Percentiles rank a stretch among this genome's conserved stretches.
Conservation (phyloP, 768 basidiomycete species). For the Gloeopeniophorella convolvens region DNA sequence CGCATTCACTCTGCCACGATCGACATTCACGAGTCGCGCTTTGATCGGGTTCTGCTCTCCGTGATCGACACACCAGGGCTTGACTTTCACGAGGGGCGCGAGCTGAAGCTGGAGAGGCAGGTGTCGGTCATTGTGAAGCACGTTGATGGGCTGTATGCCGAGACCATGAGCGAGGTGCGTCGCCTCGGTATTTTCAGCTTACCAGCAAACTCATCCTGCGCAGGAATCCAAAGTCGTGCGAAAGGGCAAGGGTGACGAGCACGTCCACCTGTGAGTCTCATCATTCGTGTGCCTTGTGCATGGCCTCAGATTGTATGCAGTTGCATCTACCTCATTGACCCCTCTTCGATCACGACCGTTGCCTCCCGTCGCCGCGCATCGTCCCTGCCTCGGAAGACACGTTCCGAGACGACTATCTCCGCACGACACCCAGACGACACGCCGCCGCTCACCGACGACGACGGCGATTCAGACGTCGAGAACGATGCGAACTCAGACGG, state of each 20-base stretch:
- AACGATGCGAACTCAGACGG: conserved; percentile 44
- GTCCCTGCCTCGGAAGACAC: conserved; percentile 45
- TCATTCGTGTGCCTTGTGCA: not conserved
- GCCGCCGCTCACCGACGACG: conserved; percentile 33
- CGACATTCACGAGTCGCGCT: conserved; percentile 80
- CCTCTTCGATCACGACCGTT: conserved; percentile 56
- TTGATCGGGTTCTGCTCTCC: conserved; percentile 70
- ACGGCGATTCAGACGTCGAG: conserved; percentile 42
- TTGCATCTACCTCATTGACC: conserved; percentile 83
- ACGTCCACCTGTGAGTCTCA: conserved; percentile 72
- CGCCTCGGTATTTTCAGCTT: not conserved
- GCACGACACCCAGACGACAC: conserved; percentile 47
- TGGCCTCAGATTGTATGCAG: conserved; percentile 31
- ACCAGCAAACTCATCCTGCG: not conserved
- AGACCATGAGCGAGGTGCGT: conserved; percentile 80
- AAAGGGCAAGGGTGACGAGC: conserved; percentile 83
- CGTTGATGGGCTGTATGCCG: conserved; percentile 73
- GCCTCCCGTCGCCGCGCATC: conserved; percentile 45
- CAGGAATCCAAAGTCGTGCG: conserved; percentile 87
- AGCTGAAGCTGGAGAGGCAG: conserved; percentile 74
- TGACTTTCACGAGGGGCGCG: conserved; percentile 65
- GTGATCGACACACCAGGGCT: conserved; percentile 85
- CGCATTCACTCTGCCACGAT: conserved; percentile 61
- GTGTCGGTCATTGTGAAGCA: conserved; percentile 70
- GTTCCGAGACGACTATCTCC: conserved; percentile 63